Evolutionary conservation across 108 stramenopile species (phyloP).

Genomic region (Nannochloropsis granulata): DNA sequence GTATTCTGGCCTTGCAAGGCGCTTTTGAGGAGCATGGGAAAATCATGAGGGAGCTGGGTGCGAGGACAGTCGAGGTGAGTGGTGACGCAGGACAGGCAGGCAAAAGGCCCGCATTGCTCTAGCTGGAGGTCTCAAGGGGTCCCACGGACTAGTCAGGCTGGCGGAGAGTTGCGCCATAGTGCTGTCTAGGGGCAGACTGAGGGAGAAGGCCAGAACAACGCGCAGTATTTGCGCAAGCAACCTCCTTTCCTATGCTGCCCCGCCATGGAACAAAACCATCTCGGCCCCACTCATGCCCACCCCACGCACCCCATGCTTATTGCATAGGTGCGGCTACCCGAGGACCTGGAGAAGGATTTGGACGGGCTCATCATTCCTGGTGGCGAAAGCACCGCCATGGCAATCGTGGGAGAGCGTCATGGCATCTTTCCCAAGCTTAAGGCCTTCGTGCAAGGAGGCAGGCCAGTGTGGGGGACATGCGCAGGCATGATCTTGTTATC

Average conservation of each 20-base stretch:
- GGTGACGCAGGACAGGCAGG: too few species aligned
- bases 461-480: slow-evolving; percentile 93
- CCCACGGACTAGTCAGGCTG: too few species aligned
- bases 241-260: too few species aligned
- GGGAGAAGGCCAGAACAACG: too few species aligned
- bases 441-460: slow-evolving; percentile 44
- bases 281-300: too few species aligned
- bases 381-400: slow-evolving; percentile 96
- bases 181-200: too few species aligned
- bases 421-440: slow-evolving; percentile 42
- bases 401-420: slow-evolving; percentile 37
- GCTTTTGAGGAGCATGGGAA: slow-evolving; percentile 87
- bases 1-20: slow-evolving; percentile 81
- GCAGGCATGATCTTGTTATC: slow-evolving; percentile 96
- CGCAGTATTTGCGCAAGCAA: too few species aligned
- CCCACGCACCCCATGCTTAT: background rate
- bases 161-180: too few species aligned
- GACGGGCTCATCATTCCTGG: slow-evolving; percentile 90
- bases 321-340: slow-evolving; percentile 59
- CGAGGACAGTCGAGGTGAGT: slow-evolving; percentile 16
- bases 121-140: too few species aligned
- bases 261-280: too few species aligned
- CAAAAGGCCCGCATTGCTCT: too few species aligned
- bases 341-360: slow-evolving; percentile 48
- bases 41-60: slow-evolving; percentile 47